Evolutionary conservation across 495 filamentous ascomycete genomes (phyloP), one percentile per base, ranked within the genome.

Genomic region (Paragyromitra xinjiangensis): DNA sequence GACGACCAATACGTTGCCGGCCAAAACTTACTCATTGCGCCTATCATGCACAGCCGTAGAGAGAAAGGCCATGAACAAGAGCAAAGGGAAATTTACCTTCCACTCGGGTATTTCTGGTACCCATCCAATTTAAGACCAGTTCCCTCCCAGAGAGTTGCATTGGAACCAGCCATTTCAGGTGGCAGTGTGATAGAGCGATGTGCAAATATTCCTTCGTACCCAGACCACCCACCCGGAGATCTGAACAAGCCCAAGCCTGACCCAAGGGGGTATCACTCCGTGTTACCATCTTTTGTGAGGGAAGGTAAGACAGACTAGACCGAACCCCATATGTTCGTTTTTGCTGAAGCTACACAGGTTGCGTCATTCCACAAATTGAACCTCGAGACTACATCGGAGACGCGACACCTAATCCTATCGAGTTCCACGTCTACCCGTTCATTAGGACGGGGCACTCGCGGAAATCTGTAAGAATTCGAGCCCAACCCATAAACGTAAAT

Each of bases 1-100:
- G 73, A 81, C 26, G 77, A 71, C 45, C 80, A 83, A 55, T 83
- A 83, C 69, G 56, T 83, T 6, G 55, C 83, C 11, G 37, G 82
- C 5, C 44, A 72, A 9, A 71, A 83, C 44, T 9, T 83, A 39
- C 74, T 83, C 45, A 75, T 83, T 64, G 79, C 77, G 16, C 82
- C 75, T 6, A 78, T 79, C 50, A 79, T 78, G 73, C 51, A 79
- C 12, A 67, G 74, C 56, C 29, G 65, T 58, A 29, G 45, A 45
- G 71, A 69, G 19, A 71, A 76, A 29, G 26, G 26, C 39, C 48
- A 48, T 9, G 71, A 29, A 29, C 1, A 69, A 16, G 61, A 73
- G 37, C 51, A 55, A 40, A 77, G 61, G 24, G 77, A 59, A 29
- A 53, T 83, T 12, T 83, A 83, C 39, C 78, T 83, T 24, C 81